Evolutionary conservation across 208 protist species (phyloP), one percentile per base, ranked within the genome.

Genomic region (Trypanosoma conorhini): DNA sequence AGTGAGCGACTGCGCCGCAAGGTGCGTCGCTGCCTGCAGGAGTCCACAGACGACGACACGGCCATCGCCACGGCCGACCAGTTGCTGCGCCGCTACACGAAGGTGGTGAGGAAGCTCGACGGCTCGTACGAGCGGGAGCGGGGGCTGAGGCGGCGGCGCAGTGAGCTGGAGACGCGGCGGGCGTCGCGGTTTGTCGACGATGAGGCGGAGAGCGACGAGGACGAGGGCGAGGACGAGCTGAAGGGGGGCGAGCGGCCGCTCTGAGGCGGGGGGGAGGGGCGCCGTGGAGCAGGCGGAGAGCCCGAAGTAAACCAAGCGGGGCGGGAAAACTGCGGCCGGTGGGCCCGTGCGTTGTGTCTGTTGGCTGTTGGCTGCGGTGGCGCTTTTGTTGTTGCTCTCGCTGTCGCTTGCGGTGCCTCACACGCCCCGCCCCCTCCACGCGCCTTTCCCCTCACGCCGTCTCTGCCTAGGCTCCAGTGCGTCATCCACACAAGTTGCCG

Each of bases 171-270:
- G 22, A 61, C 74, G 46, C 69, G 62, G 46, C 67, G 74, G 1
- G 82, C 76, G 9, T 76, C 77, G 17, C 76, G 76, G 26, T 87
- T 86, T 44, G 77, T 93, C 0, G 87, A 93, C 44, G 62, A 82
- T 22, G 79, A 93, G 58, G 87, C 84, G 21, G 87, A 87, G 33
- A 88, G 75, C 61, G 87, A 71, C 26, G 82, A 89, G 15, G 76
- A 73, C 3, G 70, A 62, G 15, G 73, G 72, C 5, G 77, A 81
- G 33, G 76, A 82, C 46, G 70, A 74, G 63, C 46, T 78, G 22
- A 68, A 66, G 24, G 74, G 64, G 19, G 63, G n/a, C 7, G 51
- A 38, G 10, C 35, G 54, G 52, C 3, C 12, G 54, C 28, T 17
- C 17, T 21, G 51, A 67, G n/a, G 62, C 21, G 13, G 22, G 30